A percentile compares a stretch with the other conserved stretches of the same genome.
Conservation (phyloP, 2,329 filamentous ascomycete species). For the Penicillium sp. region DNA sequence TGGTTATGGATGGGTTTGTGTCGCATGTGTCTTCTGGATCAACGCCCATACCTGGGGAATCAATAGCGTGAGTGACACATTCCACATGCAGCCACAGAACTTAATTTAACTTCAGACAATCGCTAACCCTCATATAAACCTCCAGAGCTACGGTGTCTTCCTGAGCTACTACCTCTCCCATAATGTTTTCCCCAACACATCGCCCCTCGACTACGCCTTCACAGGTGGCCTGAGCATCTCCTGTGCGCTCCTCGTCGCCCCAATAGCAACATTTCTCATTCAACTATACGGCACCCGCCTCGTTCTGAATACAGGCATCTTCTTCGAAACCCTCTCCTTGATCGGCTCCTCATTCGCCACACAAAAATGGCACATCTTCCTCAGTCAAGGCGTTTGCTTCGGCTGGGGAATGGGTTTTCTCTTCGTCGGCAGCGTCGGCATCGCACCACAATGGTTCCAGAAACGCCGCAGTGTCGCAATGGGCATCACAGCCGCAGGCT, state of each 20-base stretch:
- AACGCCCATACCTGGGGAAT: conserved; percentile 76
- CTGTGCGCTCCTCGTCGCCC: conserved; percentile 58
- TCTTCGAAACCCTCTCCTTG: conserved; percentile 56
- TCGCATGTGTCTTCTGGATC: conserved; percentile 56
- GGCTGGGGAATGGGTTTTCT: conserved; percentile 64
- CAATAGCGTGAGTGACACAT: conserved; percentile 57
- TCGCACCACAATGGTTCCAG: conserved; percentile 64
- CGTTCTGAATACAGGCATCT: conserved; percentile 57
- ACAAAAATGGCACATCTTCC: conserved; percentile 61
- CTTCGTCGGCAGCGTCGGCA: conserved; percentile 58
- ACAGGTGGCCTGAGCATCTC: conserved; percentile 62
- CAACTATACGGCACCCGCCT: conserved; percentile 55
- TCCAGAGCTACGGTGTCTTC: conserved; percentile 57
- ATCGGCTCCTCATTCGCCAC: conserved; percentile 59
- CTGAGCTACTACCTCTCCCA: conserved; percentile 60
- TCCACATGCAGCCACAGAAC: neutral
- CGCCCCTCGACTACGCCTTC: conserved; percentile 59
- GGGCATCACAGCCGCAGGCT: conserved; percentile 60
- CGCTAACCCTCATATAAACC: neutral
- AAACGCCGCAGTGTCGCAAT: conserved; percentile 60
- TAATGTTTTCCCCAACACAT: conserved; percentile 57
- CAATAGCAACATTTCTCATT: conserved; percentile 56
- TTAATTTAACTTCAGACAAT: neutral
- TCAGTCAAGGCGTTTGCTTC: conserved; percentile 62
- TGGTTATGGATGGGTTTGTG: conserved; percentile 64